A percentile compares a stretch with the other conserved stretches of the same genome.
Conservation (phyloP, 805 yeast genomes). For the Isabelozyma pseudorhagii region DNA sequence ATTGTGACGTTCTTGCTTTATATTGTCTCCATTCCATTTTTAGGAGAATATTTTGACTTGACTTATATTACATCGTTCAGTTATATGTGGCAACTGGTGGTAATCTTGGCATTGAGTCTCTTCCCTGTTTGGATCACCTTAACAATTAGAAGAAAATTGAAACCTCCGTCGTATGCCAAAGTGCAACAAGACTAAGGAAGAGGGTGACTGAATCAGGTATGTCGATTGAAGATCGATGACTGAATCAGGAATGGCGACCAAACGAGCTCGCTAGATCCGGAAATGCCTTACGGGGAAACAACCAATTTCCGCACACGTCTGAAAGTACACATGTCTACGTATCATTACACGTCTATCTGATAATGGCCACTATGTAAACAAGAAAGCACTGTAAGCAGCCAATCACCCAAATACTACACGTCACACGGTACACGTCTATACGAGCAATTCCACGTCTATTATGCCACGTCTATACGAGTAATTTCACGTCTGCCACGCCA, state of each 20-base stretch:
- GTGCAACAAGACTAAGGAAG: constrained; percentile 68
- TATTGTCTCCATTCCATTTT: constrained; percentile 75
- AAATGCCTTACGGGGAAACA: neutral
- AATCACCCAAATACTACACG: neutral
- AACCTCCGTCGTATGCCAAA: constrained; percentile 96
- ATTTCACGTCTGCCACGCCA: neutral
- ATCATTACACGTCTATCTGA: neutral
- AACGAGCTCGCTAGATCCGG: neutral
- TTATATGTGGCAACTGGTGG: constrained; percentile 66
- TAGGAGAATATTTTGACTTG: constrained; percentile 83
- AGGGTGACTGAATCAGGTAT: neutral
- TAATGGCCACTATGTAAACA: neutral
- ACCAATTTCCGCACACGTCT: neutral
- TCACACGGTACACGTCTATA: neutral
- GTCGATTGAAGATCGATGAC: too few relatives aligned
- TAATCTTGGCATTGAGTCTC: constrained; percentile 66
- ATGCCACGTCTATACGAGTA: neutral
- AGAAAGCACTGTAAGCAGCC: too few relatives aligned
- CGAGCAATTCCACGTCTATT: neutral
- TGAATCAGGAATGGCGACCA: neutral
- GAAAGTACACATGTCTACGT: neutral
- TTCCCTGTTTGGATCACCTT: constrained; percentile 89
- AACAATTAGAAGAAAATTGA: constrained; percentile 65
- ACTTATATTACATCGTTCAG: constrained; percentile 52
- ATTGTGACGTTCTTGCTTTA: constrained; percentile 65